Conservation (phyloP, 2,329 filamentous ascomycete species). For the Trichoderma endophyticum region DNA sequence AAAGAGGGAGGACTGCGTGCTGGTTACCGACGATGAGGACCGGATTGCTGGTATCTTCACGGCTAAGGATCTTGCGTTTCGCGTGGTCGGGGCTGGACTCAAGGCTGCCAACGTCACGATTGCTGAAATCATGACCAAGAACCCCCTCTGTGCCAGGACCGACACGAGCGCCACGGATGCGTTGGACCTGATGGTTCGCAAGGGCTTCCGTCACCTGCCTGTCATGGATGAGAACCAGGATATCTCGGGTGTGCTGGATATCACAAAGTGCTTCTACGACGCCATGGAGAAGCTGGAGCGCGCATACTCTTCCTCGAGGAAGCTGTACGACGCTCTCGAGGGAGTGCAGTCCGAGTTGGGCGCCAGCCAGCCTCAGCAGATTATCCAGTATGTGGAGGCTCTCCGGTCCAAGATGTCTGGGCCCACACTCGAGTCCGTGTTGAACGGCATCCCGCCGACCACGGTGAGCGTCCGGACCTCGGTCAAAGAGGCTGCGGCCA, state of each 20-base stretch:
- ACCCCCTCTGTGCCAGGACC: constrained; percentile 92
- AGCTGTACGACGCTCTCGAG: constrained; percentile 94
- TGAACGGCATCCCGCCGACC: constrained; percentile 86
- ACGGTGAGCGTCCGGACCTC: constrained; percentile 95
- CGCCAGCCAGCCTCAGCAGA: constrained; percentile 93
- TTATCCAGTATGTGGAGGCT: constrained; percentile 98
- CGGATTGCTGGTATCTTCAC: constrained; percentile 98
- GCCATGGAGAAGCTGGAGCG: constrained; percentile 99
- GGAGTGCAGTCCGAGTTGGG: constrained; percentile 97
- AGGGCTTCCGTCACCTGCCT: constrained; percentile 94
- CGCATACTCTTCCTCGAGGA: constrained; percentile 95
- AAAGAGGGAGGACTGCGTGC: constrained; percentile 95
- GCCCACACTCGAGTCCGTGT: constrained; percentile 88
- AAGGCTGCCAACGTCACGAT: constrained; percentile 90
- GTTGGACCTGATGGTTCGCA: constrained; percentile 94
- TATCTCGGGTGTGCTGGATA: constrained; percentile 95
- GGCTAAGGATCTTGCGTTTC: constrained; percentile 95
- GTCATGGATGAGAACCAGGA: constrained; percentile 99
- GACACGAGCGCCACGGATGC: constrained; percentile 98
- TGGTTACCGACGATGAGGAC: constrained; percentile 97
- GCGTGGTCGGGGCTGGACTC: constrained; percentile 85
- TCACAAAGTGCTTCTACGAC: constrained; percentile 99
- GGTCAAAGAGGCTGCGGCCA: constrained; percentile 87
- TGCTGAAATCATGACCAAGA: constrained; percentile 99
- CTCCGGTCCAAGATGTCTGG: constrained; percentile 96